Base-by-base conservation (phyloP, 169 alveolate species). In the Eimeria sp. region DNA sequence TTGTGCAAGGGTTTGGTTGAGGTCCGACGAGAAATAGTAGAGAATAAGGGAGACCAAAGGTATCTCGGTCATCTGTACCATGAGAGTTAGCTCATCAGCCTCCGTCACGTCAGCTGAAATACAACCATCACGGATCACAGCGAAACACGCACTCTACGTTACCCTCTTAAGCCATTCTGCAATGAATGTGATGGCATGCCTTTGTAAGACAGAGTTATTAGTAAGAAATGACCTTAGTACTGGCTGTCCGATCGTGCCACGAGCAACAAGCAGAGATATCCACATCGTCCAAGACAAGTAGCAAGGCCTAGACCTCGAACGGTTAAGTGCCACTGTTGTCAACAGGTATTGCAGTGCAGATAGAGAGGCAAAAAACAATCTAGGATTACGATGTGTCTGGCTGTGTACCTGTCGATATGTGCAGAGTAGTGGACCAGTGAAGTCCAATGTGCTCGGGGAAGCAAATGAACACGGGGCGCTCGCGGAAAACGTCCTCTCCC, bases 381-480 rank as follows among this genome's bases (percentile, higher is more conserved):
- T 13, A 54, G 60, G 18, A 13, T 54, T 13, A 9, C 60, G 60
- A 13, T 6, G 60, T 54, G 13, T 54, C 60, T 54, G 60, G 13
- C 60, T 9, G 74, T 94, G 33, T 25, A 94, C 96, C 85, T 18
- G 93, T 94, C 52, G 95, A 64, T 49, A 77, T 87, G 83, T 88
- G 91, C 76, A 85, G 52, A n/a, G 97, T 66, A 10, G 95, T 89
- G 16, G 95, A 95, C 98, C 98, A 97, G 74, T 95, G 98, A 60
- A 97, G 90, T 33, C 77, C 89, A 9, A 97, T 97, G 85, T 90
- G 94, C 85, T 95, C 95, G 1, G 98, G 98, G 96, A 97, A 97
- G 96, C 98, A 97, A 46, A 97, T 97, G 95, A 97, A 97, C 74
- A 97, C 98, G n/a, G 98, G 97, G 91, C 95, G 95, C 95, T 96